phyloP scores from a whole-genome alignment of 495 filamentous ascomycete genomes.

The Symbiotaphrina buchneri region DNA sequence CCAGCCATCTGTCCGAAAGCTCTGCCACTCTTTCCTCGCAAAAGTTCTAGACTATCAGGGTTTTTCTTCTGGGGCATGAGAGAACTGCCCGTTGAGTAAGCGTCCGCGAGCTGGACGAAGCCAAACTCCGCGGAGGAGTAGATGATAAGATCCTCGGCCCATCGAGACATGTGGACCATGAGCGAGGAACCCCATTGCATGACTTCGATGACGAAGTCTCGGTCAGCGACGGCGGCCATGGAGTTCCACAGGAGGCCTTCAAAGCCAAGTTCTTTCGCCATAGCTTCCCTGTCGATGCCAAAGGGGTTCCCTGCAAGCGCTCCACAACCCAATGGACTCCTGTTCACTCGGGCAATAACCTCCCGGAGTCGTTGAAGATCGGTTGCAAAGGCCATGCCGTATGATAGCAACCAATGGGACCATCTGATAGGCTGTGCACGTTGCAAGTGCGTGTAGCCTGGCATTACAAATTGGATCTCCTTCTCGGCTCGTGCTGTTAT shows the following conservation, averaged over 20 bases:
- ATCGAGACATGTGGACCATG: constrained; percentile 72
- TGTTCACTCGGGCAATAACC: constrained; percentile 53
- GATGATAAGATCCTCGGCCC: constrained; percentile 79
- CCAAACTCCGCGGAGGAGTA: constrained; percentile 67
- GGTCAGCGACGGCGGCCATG: constrained; percentile 62
- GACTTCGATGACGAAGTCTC: constrained; percentile 77
- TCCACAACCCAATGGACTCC: constrained; percentile 60
- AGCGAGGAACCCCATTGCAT: constrained; percentile 76
- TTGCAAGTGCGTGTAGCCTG: constrained; percentile 80
- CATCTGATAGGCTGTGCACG: constrained; percentile 78
- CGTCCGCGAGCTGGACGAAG: constrained; percentile 65
- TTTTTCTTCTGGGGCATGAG: constrained; percentile 85
- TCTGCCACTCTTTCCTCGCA: constrained; percentile 70
- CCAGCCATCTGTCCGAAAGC: constrained; percentile 79
- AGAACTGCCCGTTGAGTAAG: constrained; percentile 64
- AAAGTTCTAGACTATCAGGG: constrained; percentile 56
- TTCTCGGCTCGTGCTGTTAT: constrained; percentile 51
- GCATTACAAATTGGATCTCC: constrained; percentile 48
- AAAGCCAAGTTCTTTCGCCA: constrained; percentile 80
- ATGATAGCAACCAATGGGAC: constrained; percentile 69
- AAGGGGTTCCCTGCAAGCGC: constrained; percentile 88
- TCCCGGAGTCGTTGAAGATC: constrained; percentile 67
- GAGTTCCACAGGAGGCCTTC: constrained; percentile 63
- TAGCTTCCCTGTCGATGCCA: constrained; percentile 65
- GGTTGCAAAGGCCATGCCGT: constrained; percentile 49